These are phyloP conservation scores for Ustilaginoidea virens DNA, from an alignment of 2,329 filamentous ascomycete genomes.

Conservation along the genomic window DNA sequence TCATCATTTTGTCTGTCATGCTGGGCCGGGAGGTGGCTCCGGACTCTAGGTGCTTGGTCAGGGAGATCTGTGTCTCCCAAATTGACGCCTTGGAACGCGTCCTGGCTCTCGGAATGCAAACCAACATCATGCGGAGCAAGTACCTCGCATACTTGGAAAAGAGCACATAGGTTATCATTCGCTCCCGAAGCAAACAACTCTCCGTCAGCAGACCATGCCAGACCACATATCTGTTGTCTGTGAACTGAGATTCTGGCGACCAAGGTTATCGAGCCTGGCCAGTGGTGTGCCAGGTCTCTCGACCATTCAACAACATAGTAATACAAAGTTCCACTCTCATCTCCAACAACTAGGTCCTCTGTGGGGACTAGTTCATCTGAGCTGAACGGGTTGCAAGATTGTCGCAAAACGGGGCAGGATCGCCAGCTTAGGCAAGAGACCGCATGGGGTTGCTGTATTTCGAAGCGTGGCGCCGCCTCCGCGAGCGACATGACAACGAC, in stretches of 20 bases:
- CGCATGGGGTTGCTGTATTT: constrained; percentile 53
- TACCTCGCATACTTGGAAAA: constrained; percentile 58
- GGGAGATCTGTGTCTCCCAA: no score
- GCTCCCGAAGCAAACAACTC: constrained; percentile 71
- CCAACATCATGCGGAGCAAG: constrained; percentile 13
- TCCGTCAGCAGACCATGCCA: constrained; percentile 74
- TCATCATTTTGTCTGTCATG: no score
- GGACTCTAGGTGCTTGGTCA: no score
- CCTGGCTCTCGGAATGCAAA: constrained; percentile 1
- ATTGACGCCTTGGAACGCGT: no score
- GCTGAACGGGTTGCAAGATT: constrained; percentile 32
- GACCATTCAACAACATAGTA: constrained; percentile 89
- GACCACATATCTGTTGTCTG: constrained; percentile 78
- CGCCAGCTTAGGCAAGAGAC: constrained; percentile 75
- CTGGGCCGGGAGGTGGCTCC: no score
- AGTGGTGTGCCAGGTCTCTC: constrained; percentile 48
- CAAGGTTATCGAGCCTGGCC: constrained; percentile 65
- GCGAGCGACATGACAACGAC: constrained; percentile 66
- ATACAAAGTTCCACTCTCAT: constrained; percentile 68
- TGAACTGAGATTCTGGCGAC: constrained; percentile 66
- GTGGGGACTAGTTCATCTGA: constrained; percentile 40
- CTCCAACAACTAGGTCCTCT: constrained; percentile 77
- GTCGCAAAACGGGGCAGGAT: constrained; percentile 39
- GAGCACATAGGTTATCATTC: constrained; percentile 79
- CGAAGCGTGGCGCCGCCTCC: constrained; percentile 56